These are phyloP conservation scores for Botrytis fragariae DNA, from an alignment of 2,329 filamentous ascomycete species.

Conservation along the genomic window DNA sequence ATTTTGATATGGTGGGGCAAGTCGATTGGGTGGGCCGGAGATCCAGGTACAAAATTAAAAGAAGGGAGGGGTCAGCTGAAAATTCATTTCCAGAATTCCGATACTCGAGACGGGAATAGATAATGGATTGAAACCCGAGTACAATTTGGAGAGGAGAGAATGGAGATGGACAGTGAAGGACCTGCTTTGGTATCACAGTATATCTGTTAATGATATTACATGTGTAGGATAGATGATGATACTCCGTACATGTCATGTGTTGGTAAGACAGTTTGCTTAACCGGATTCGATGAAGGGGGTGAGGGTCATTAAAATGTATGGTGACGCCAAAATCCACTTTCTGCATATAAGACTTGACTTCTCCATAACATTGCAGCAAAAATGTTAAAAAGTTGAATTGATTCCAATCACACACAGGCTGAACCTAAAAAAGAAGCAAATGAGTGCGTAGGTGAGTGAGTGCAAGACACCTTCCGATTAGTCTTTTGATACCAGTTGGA, in stretches of 20 bases:
- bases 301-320: conserved; percentile 10
- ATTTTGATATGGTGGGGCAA: not conserved
- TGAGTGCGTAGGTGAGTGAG: not conserved
- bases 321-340: conserved; percentile 1
- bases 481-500: not conserved
- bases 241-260: not conserved
- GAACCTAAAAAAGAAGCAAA: not conserved
- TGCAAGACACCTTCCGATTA: not conserved
- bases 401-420: not conserved
- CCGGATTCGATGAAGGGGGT: conserved; percentile 3
- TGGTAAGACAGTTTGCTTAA: not conserved
- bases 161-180: not conserved
- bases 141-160: not conserved
- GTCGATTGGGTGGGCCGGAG: conserved; percentile 2
- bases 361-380: conserved; percentile 5
- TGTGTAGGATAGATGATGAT: not conserved
- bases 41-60: conserved; percentile 9
- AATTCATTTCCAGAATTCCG: not conserved
- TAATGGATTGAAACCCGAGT: not conserved
- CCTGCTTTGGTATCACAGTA: not conserved
- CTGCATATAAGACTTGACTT: not conserved
- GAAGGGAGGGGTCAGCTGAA: not conserved
- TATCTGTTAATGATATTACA: not conserved
- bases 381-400: not conserved
- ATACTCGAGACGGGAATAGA: not conserved